phyloP scores from a whole-genome alignment of 2,329 filamentous ascomycete species.

The Helotiales sp. region DNA sequence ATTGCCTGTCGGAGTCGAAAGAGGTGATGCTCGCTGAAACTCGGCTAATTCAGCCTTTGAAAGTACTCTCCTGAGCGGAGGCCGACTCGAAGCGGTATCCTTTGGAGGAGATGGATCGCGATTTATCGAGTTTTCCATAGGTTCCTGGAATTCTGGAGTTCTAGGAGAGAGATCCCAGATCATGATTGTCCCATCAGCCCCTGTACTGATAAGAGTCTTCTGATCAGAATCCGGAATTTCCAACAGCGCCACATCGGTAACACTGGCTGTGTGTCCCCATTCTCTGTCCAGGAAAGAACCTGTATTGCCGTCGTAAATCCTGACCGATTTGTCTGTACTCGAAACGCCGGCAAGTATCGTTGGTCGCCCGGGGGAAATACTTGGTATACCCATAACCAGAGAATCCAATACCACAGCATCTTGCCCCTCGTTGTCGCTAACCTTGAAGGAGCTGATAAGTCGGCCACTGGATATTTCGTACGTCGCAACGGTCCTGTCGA shows the following conservation, averaged over 20 bases:
- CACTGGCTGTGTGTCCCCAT: constrained; percentile 93
- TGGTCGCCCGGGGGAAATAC: constrained; percentile 56
- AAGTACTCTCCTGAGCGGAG: constrained; percentile 82
- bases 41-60: constrained; percentile 87
- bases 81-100: constrained; percentile 61
- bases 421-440: constrained; percentile 76
- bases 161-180: constrained; percentile 58
- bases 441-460: constrained; percentile 76
- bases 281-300: constrained; percentile 83
- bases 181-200: constrained; percentile 83
- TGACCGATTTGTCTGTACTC: constrained; percentile 92
- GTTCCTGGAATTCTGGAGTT: constrained; percentile 30
- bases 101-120: constrained; percentile 47
- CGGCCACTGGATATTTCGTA: constrained; percentile 72
- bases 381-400: constrained; percentile 66
- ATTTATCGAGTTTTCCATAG: constrained; percentile 24
- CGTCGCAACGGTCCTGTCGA: constrained; percentile 65
- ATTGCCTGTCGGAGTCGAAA: constrained; percentile 48
- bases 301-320: constrained; percentile 81
- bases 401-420: constrained; percentile 86
- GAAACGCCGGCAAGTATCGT: constrained; percentile 85
- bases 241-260: constrained; percentile 81
- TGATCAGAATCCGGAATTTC: constrained; percentile 58
- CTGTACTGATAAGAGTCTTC: constrained; percentile 72
- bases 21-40: constrained; percentile 63